A percentile compares a stretch with the other conserved stretches of the same genome.
Conservation (phyloP, 2,329 filamentous ascomycete species). For the Microdochium paspali region DNA sequence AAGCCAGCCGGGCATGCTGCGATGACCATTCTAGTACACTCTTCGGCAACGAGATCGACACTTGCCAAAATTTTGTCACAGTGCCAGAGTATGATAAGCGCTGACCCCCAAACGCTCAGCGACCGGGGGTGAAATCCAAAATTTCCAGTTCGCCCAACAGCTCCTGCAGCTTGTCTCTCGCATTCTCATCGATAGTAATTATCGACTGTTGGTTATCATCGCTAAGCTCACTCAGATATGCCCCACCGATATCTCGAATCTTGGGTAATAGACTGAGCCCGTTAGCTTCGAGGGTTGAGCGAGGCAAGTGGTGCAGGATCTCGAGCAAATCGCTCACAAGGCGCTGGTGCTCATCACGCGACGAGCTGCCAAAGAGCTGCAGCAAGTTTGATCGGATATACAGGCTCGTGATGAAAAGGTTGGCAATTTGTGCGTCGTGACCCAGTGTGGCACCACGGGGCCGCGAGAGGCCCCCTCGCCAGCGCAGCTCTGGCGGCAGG, state of each 20-base stretch:
- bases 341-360: not conserved
- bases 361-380: slow-evolving; percentile 15
- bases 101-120: no score
- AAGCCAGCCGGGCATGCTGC: no score
- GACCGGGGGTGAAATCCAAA: not conserved
- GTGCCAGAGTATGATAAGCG: no score
- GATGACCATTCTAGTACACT: no score
- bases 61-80: no score
- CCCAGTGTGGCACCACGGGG: slow-evolving; percentile 17
- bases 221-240: slow-evolving; percentile 12
- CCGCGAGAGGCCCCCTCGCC: slow-evolving; percentile 24
- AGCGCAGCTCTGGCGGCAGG: slow-evolving; percentile 22
- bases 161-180: not conserved
- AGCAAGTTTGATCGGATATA: slow-evolving; percentile 25
- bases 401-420: slow-evolving; percentile 25
- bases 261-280: not conserved
- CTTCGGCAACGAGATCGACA: no score
- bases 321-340: slow-evolving; percentile 20
- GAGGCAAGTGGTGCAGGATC: slow-evolving; percentile 22
- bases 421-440: slow-evolving; percentile 25
- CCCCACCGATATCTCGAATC: not conserved
- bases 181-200: slow-evolving; percentile 1
- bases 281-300: slow-evolving; percentile 9
- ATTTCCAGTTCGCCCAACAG: not conserved
- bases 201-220: no score